These are phyloP conservation scores for Aspergillus awamori DNA, from an alignment of 2,329 filamentous ascomycete species.

Conservation along the genomic window DNA sequence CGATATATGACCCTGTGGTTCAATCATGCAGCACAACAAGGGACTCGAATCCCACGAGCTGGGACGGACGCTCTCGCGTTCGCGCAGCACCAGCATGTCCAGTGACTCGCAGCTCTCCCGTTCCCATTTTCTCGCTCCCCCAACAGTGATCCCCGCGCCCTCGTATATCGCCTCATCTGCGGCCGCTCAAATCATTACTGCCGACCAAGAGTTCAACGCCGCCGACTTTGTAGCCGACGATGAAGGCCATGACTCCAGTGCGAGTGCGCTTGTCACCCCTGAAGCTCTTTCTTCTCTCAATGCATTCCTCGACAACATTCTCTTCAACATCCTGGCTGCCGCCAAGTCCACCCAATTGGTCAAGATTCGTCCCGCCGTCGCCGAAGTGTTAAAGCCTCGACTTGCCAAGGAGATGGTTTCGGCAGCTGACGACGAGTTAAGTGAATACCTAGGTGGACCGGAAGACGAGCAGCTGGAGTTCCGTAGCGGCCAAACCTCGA, in stretches of 20 bases:
- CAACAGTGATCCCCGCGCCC: conserved; percentile 73
- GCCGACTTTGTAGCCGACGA: conserved; percentile 71
- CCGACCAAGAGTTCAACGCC: conserved; percentile 76
- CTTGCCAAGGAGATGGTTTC: conserved; percentile 82
- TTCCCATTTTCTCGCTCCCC: conserved; percentile 62
- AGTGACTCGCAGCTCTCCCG: conserved; percentile 40
- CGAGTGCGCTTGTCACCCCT: conserved; percentile 72
- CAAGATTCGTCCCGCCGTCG: conserved; percentile 77
- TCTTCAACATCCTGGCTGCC: conserved; percentile 84
- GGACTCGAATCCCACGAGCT: conserved; percentile 35
- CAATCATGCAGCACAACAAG: conserved; percentile 36
- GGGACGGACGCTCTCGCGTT: conserved; percentile 34
- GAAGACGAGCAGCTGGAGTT: conserved; percentile 73
- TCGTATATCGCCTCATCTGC: conserved; percentile 87
- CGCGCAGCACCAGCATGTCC: conserved; percentile 45
- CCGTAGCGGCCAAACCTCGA: conserved; percentile 54
- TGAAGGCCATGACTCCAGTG: conserved; percentile 65
- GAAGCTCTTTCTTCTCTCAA: conserved; percentile 80
- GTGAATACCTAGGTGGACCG: conserved; percentile 79
- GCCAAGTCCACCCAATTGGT: conserved; percentile 77
- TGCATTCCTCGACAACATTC: conserved; percentile 86
- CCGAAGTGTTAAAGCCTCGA: conserved; percentile 84
- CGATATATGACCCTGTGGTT: conserved; percentile 16
- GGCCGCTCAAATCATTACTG: conserved; percentile 88
- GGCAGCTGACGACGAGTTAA: conserved; percentile 81